A percentile compares a stretch with the other conserved stretches of the same genome.
Conservation (phyloP, 495 filamentous ascomycete genomes). For the Umbilicaria muhlenbergii region DNA sequence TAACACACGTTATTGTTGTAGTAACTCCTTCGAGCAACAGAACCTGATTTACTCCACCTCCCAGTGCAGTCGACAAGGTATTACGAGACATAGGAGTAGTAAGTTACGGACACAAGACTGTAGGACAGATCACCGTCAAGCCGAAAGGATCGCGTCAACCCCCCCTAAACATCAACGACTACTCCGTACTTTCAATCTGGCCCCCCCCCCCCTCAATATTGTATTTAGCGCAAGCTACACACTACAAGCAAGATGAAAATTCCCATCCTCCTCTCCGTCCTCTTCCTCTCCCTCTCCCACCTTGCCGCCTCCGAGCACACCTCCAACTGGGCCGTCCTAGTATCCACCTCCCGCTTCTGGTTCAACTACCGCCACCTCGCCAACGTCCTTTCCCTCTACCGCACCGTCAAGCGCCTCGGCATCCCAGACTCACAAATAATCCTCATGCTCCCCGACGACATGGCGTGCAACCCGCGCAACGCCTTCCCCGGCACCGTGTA, state of each 20-base stretch:
- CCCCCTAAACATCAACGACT: too few relatives aligned
- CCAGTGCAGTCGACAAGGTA: conserved; percentile 4
- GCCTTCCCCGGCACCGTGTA: conserved; percentile 95
- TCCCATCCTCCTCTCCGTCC: conserved; percentile 23
- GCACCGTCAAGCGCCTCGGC: conserved; percentile 92
- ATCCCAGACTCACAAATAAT: conserved; percentile 99
- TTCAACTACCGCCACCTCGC: conserved; percentile 99
- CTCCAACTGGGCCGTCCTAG: conserved; percentile 96
- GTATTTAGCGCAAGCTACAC: too few relatives aligned
- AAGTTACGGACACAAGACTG: too few relatives aligned
- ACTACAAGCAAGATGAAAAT: conserved; percentile 5
- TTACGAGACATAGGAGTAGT: too few relatives aligned
- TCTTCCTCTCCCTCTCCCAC: conserved; percentile 30
- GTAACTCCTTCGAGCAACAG: too few relatives aligned
- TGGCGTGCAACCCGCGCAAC: conserved; percentile 98
- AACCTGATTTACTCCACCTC: conserved; percentile 13
- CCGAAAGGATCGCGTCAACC: too few relatives aligned
- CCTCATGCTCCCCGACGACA: conserved; percentile 97
- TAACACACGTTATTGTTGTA: too few relatives aligned
- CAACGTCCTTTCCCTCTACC: conserved; percentile 94
- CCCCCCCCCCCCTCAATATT: too few relatives aligned
- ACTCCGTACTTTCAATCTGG: too few relatives aligned
- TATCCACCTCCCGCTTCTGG: conserved; percentile 98
- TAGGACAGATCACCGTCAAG: too few relatives aligned
- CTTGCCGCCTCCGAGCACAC: conserved; percentile 62